These are phyloP conservation scores for Diaporthe citri DNA, from an alignment of 2,329 filamentous ascomycete genomes.

Conservation along the genomic window DNA sequence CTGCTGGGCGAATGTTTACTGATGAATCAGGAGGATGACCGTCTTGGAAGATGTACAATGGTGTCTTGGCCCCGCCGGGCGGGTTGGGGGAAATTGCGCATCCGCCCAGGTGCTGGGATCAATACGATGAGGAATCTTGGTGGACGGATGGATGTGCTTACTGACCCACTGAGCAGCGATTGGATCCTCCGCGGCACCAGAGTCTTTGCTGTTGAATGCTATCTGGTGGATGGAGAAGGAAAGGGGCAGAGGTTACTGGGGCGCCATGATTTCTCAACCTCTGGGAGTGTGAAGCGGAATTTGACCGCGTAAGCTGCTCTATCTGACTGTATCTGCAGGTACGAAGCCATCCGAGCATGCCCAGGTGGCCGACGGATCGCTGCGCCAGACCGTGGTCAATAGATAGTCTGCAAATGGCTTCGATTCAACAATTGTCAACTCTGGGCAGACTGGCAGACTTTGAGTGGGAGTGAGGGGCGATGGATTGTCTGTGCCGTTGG, in stretches of 20 bases:
- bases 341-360: not conserved
- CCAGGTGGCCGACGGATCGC: not conserved
- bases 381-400: not conserved
- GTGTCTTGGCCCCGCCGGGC: conserved; percentile 17
- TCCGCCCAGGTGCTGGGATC: conserved; percentile 13
- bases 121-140: conserved; percentile 28
- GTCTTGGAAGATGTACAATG: not conserved
- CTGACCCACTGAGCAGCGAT: conserved; percentile 12
- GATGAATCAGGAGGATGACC: not conserved
- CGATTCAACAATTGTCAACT: not conserved
- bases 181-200: conserved; percentile 4
- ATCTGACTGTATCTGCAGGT: conserved; percentile 2
- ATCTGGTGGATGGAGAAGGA: not conserved
- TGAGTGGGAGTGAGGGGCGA: not conserved
- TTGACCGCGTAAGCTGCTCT: conserved; percentile 10
- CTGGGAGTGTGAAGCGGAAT: not conserved
- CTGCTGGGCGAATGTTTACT: not conserved
- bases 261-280: not conserved
- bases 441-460: not conserved
- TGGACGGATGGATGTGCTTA: conserved; percentile 8
- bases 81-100: conserved; percentile 27
- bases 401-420: not conserved
- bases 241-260: not conserved
- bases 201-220: not conserved
- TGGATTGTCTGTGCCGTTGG: conserved; percentile 18